A percentile compares a stretch with the other conserved stretches of the same genome.
These are phyloP conservation scores for Saprolegnia parasitica DNA, from an alignment of 352 stramenopile genomes.

Conservation along the genomic window DNA sequence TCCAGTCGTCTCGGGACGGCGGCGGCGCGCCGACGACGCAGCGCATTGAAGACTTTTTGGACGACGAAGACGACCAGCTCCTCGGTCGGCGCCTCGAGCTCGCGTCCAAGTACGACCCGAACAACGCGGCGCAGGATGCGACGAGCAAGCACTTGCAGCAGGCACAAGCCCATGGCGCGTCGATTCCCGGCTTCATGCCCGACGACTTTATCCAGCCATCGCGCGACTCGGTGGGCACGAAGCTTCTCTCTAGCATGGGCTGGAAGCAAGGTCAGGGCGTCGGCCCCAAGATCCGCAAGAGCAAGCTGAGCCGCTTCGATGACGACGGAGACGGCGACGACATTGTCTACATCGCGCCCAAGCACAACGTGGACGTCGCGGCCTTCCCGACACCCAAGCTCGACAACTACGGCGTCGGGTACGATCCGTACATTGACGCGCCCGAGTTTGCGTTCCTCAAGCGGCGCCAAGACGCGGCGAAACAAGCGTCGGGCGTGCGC, in stretches of 20 bases:
- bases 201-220: constrained; percentile 69
- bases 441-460: constrained; percentile 52
- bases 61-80: constrained; percentile 90
- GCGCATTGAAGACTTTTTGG: constrained; percentile 91
- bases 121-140: constrained; percentile 34
- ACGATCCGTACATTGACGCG: constrained; percentile 67
- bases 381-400: constrained; percentile 64
- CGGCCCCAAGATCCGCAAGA: constrained; percentile 53
- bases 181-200: constrained; percentile 45
- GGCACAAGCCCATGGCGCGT: constrained; percentile 27
- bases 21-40: constrained; percentile 42
- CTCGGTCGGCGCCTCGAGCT: constrained; percentile 74
- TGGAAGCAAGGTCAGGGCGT: constrained; percentile 90
- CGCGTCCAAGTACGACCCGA: constrained; percentile 55
- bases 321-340: constrained; percentile 35
- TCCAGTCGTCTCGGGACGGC: constrained; percentile 67
- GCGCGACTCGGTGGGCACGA: constrained; percentile 76
- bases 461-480: constrained; percentile 43
- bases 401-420: constrained; percentile 70
- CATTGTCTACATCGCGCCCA: constrained; percentile 49
- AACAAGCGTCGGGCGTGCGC: constrained; percentile 34
- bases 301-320: constrained; percentile 38
- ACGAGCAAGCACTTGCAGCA: constrained; percentile 31
- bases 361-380: constrained; percentile 49
- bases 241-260: constrained; percentile 81